phyloP scores from a whole-genome alignment of 2,329 filamentous ascomycete genomes.

The Scytalidium sp. region DNA sequence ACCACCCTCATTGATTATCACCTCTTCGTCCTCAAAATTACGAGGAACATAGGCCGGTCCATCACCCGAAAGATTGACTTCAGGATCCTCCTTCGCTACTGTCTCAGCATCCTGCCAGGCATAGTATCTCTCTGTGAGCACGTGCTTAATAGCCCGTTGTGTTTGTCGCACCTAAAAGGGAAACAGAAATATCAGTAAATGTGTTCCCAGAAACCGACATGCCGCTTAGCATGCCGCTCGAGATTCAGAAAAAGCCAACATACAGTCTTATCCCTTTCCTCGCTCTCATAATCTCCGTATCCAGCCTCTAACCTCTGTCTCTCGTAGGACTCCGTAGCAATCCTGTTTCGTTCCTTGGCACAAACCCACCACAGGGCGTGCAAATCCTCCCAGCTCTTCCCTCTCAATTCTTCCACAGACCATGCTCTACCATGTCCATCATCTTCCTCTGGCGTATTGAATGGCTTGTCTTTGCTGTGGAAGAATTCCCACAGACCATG shows the following conservation, averaged over 20 bases:
- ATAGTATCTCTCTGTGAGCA: slow-evolving; percentile 84
- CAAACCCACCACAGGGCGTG: slow-evolving; percentile 95
- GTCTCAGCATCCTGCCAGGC: slow-evolving; percentile 75
- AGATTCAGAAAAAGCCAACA: slow-evolving; percentile 27
- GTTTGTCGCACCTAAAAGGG: slow-evolving; percentile 65
- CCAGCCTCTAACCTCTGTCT: slow-evolving; percentile 64
- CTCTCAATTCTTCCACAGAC: slow-evolving; percentile 79
- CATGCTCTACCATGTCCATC: slow-evolving; percentile 75
- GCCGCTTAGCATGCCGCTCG: not conserved
- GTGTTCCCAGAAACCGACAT: slow-evolving; percentile 2
- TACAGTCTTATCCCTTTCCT: slow-evolving; percentile 64
- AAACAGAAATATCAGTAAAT: slow-evolving; percentile 13
- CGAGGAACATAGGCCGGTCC: slow-evolving; percentile 23
- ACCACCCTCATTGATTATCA: not conserved
- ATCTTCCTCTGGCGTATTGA: slow-evolving; percentile 71
- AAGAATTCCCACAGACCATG: slow-evolving; percentile 97
- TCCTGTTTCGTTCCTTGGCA: slow-evolving; percentile 83
- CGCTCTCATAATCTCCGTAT: slow-evolving; percentile 69
- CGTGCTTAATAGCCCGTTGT: slow-evolving; percentile 79
- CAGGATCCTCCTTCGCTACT: slow-evolving; percentile 63
- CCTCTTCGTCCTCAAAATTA: slow-evolving; percentile 9
- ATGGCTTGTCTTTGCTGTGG: slow-evolving; percentile 61
- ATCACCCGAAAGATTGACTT: slow-evolving; percentile 49
- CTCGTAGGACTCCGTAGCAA: slow-evolving; percentile 75
- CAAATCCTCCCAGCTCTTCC: slow-evolving; percentile 91